A percentile compares a stretch with the other conserved stretches of the same genome.
These are phyloP conservation scores for Rubus parviflorus DNA, from an alignment of 306 rosid species.

Conservation along the genomic window DNA sequence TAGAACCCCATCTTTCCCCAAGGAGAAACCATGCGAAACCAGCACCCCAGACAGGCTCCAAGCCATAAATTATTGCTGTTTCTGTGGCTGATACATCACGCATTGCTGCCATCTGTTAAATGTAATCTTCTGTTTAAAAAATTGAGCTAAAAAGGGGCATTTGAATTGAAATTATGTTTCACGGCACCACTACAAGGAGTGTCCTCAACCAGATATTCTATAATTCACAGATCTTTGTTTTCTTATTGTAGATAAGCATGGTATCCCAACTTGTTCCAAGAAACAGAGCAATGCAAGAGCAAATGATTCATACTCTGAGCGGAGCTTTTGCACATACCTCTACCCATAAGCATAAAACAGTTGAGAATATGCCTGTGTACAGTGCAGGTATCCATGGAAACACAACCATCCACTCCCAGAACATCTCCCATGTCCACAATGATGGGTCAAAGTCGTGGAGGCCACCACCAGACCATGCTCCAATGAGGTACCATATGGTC, in stretches of 20 bases:
- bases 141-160: not conserved
- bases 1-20: slow-evolving; percentile 76
- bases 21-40: slow-evolving; percentile 78
- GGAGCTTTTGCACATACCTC: slow-evolving; percentile 46
- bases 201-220: not conserved
- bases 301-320: not conserved
- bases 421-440: slow-evolving; percentile 50
- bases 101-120: slow-evolving; percentile 70
- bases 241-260: not conserved
- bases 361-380: slow-evolving; percentile 71
- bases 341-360: slow-evolving; percentile 74
- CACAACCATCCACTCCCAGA: slow-evolving; percentile 50
- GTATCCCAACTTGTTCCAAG: not conserved
- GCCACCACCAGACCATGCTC: slow-evolving; percentile 43
- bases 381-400: slow-evolving; percentile 86
- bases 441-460: slow-evolving; percentile 37
- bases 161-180: not conserved
- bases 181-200: not conserved
- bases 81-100: slow-evolving; percentile 73
- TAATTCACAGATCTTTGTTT: not conserved
- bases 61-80: slow-evolving; percentile 70
- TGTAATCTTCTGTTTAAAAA: not conserved
- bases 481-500: slow-evolving; percentile 53
- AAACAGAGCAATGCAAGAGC: not conserved
- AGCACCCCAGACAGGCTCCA: slow-evolving; percentile 88